These are phyloP conservation scores for Xylariaceae sp. DNA, from an alignment of 2,329 filamentous ascomycete genomes.

Conservation along the genomic window DNA sequence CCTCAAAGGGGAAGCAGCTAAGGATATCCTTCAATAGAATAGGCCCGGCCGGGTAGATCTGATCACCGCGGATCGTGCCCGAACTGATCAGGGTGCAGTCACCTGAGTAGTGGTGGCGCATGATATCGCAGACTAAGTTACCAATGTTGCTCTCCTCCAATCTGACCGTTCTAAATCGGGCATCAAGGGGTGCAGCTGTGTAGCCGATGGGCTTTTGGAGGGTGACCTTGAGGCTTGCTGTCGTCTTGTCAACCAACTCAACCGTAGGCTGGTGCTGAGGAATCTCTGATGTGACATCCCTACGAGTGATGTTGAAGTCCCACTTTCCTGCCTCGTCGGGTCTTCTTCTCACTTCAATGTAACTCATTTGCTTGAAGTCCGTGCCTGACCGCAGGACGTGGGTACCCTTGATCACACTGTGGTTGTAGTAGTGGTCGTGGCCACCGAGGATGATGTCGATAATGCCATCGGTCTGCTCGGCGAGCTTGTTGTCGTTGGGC, in stretches of 20 bases:
- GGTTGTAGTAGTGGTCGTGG: conserved; percentile 84
- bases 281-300: conserved; percentile 67
- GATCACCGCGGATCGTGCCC: conserved; percentile 81
- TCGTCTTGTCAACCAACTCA: conserved; percentile 61
- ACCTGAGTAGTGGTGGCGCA: conserved; percentile 74
- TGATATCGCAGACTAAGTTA: conserved; percentile 88
- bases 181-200: conserved; percentile 76
- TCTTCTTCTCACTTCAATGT: conserved; percentile 67
- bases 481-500: conserved; percentile 84
- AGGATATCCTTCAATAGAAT: conserved; percentile 76
- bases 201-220: conserved; percentile 80
- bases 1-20: conserved; percentile 88
- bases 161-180: conserved; percentile 78
- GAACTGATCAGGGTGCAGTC: conserved; percentile 82
- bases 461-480: conserved; percentile 63
- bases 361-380: conserved; percentile 89
- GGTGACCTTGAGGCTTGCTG: conserved; percentile 66
- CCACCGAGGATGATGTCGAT: conserved; percentile 85
- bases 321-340: conserved; percentile 47
- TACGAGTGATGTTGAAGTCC: conserved; percentile 72
- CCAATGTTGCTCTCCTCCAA: conserved; percentile 75
- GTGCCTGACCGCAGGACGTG: conserved; percentile 84
- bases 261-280: conserved; percentile 57
- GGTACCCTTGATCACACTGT: conserved; percentile 69
- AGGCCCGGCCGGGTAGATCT: conserved; percentile 78